Conservation (phyloP, 1,139 yeast genomes). For the Yamadazyma conglobata region DNA sequence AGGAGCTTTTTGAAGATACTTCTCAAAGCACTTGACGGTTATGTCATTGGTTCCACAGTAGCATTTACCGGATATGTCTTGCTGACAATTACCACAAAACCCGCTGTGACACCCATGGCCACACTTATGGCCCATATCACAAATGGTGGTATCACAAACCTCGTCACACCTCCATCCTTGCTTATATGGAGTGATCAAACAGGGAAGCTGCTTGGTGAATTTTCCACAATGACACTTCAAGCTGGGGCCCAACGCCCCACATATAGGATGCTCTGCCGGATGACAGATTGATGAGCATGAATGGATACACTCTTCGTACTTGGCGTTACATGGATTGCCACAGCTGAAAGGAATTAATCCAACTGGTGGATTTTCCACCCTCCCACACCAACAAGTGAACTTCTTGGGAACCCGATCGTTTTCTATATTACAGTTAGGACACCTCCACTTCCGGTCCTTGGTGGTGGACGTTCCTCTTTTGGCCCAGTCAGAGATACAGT, state of each 20-base stretch:
- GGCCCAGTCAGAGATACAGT: slow-evolving; percentile 84
- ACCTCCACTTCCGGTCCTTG: slow-evolving; percentile 60
- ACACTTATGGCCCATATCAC: slow-evolving; percentile 70
- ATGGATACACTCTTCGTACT: slow-evolving; percentile 63
- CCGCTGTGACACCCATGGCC: slow-evolving; percentile 56
- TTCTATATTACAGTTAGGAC: slow-evolving; percentile 77
- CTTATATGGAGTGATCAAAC: slow-evolving; percentile 65
- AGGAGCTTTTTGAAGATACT: slow-evolving; percentile 27
- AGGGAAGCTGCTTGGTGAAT: slow-evolving; percentile 62
- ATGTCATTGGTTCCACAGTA: slow-evolving; percentile 66
- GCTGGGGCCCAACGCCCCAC: slow-evolving; percentile 74
- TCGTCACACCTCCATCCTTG: slow-evolving; percentile 69
- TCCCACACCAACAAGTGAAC: slow-evolving; percentile 91
- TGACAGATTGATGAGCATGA: slow-evolving; percentile 77
- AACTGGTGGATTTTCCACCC: slow-evolving; percentile 60
- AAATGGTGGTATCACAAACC: slow-evolving; percentile 60
- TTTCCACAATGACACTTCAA: slow-evolving; percentile 77
- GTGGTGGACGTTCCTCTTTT: slow-evolving; percentile 66
- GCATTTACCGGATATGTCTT: slow-evolving; percentile 45
- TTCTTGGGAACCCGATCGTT: slow-evolving; percentile 51
- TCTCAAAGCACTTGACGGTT: slow-evolving; percentile 48
- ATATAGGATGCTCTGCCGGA: slow-evolving; percentile 83
- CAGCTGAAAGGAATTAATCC: slow-evolving; percentile 78
- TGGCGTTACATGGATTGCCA: slow-evolving; percentile 72
- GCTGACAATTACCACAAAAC: slow-evolving; percentile 68